Conservation (phyloP, 2,329 filamentous ascomycete species). For the Pseudonectria buxi region DNA sequence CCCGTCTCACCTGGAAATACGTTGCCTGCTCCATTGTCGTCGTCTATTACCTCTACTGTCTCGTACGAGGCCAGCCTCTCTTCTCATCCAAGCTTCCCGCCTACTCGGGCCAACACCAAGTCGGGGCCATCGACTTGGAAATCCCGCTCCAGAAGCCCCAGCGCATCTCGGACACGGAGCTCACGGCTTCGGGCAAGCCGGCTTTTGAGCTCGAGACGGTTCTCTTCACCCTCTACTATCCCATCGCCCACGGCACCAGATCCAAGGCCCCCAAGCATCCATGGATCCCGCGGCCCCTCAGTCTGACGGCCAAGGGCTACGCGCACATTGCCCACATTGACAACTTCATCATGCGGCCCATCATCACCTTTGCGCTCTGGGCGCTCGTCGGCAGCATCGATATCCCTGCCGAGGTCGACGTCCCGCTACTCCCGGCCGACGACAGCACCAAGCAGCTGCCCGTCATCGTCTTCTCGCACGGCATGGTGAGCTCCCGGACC, state of each 20-base stretch:
- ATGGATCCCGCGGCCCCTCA: constrained; percentile 39
- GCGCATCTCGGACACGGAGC: constrained; percentile 24
- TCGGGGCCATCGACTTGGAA: constrained; percentile 43
- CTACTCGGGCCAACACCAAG: constrained; percentile 38
- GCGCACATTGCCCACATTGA: constrained; percentile 38
- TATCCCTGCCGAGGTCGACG: constrained; percentile 43
- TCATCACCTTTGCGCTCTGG: constrained; percentile 38
- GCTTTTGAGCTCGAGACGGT: constrained; percentile 42
- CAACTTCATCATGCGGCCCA: constrained; percentile 34
- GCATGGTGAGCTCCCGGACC: constrained; percentile 42
- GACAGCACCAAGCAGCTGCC: constrained; percentile 27
- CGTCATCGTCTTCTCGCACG: constrained; percentile 46
- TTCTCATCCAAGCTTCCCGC: constrained; percentile 37
- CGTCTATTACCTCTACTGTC: constrained; percentile 34
- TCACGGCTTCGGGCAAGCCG: constrained; percentile 28
- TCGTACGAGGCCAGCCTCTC: constrained; percentile 33
- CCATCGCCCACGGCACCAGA: constrained; percentile 24
- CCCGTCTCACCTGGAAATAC: constrained; percentile 30
- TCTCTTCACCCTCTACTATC: constrained; percentile 45
- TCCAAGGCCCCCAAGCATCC: constrained; percentile 27
- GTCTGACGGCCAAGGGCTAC: constrained; percentile 39
- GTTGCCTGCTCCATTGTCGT: constrained; percentile 21
- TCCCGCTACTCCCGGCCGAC: constrained; percentile 28
- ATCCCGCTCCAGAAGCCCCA: constrained; percentile 30
- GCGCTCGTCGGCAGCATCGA: constrained; percentile 36